phyloP scores from a whole-genome alignment of 805 yeast genomes.

The Candida railenensis region DNA sequence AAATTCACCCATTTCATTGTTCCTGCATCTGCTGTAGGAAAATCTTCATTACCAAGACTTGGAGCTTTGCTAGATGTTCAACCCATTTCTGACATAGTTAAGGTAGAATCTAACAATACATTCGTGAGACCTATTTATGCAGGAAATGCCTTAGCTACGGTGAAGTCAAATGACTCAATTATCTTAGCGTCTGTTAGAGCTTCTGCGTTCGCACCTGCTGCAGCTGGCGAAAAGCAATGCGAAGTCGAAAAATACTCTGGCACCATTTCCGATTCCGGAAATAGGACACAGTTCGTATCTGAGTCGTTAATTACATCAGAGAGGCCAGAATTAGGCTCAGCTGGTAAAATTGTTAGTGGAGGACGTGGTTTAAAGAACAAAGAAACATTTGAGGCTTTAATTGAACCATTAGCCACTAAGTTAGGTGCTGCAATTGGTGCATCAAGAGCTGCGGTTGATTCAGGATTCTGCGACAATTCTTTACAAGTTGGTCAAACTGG shows the following conservation, averaged over 20 bases:
- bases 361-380: conserved; percentile 92
- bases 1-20: conserved; percentile 68
- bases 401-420: conserved; percentile 81
- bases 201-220: conserved; percentile 66
- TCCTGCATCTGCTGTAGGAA: conserved; percentile 85
- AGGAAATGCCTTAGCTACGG: conserved; percentile 88
- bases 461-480: conserved; percentile 94
- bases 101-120: conserved; percentile 63
- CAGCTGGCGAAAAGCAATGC: conserved; percentile 30
- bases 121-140: conserved; percentile 95
- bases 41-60: conserved; percentile 79
- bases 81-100: conserved; percentile 80
- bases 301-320: conserved; percentile 75
- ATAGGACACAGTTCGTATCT: conserved; percentile 63
- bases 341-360: conserved; percentile 80
- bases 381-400: conserved; percentile 74
- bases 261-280: conserved; percentile 30
- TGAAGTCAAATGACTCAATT: conserved; percentile 63
- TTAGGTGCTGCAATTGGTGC: conserved; percentile 95
- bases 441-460: conserved; percentile 96
- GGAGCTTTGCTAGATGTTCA: conserved; percentile 85
- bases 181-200: conserved; percentile 78
- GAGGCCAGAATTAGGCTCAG: conserved; percentile 89
- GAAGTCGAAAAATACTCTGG: conserved; percentile 49
- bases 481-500: conserved; percentile 98